Evolutionary conservation across 495 filamentous ascomycete genomes (phyloP), one percentile per base, ranked within the genome.

Genomic region (Collariella sp.): DNA sequence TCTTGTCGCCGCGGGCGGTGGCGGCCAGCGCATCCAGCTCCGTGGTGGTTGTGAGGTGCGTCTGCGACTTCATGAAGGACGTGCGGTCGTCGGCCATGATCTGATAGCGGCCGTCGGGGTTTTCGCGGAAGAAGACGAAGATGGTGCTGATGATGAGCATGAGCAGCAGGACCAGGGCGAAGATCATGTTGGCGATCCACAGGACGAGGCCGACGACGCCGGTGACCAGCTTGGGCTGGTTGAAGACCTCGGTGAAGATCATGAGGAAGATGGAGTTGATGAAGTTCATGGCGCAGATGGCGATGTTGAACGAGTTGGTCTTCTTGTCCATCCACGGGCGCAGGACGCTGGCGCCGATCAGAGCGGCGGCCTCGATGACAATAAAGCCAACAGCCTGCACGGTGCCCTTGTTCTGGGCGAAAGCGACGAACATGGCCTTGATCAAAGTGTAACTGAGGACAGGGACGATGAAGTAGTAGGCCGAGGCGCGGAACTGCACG

Each of bases 301-400:
- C 78, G 60, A 98, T 95, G 75, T 98, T 98, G 79, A 94, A 95
- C 56, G 84, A 81, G 67, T 98, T 98, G 55, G 91, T 96, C 73
- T 90, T 94, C 82, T 95, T 97, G 77, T 98, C 93, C 93, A 98
- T 97, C 85, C 91, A 98, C 12, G 93, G 93, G 46, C 88, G 84
- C 62, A 96, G 73, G 42, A 95, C 82, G 61, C 82, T 87, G 48
- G 89, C 83, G 31, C 63, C 80, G 62, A 97, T 85, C 62, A 98
- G 75, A 63, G 87, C 83, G 40, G 63, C 81, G 3, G 88, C 86
- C 73, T 98, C 93, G 54, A 97, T 82, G 45, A 98, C 69, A 29
- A 98, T 75, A 59, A 96, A 75, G 7, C 83, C 87, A 52, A 97
- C 77, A 7, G 91, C 90, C 66, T 96, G 91, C 29, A 83, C 82